Evolutionary conservation across 163 green algal genomes (phyloP).

Genomic region (Scenedesmus sp.): DNA sequence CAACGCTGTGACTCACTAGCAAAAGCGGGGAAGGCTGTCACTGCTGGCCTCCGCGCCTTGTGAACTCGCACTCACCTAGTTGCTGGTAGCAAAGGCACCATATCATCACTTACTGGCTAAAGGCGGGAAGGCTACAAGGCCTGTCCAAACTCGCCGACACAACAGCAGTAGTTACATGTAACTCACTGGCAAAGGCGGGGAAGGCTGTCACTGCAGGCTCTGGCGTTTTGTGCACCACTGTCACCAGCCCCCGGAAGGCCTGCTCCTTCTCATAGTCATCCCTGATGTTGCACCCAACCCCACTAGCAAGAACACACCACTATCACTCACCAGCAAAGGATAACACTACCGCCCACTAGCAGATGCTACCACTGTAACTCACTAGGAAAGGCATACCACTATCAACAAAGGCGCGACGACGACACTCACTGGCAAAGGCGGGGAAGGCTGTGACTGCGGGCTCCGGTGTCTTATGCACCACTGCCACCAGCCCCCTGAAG

Average conservation of each 20-base stretch:
- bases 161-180: too few relatives aligned
- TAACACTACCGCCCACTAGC: too few relatives aligned
- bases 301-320: too few relatives aligned
- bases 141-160: too few relatives aligned
- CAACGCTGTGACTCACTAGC: too few relatives aligned
- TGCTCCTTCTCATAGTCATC: constrained; percentile 97
- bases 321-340: too few relatives aligned
- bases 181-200: constrained; percentile 44
- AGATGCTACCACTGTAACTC: background rate
- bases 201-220: constrained; percentile 73
- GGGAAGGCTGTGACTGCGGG: constrained; percentile 70
- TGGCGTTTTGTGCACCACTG: constrained; percentile 81
- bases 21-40: constrained; percentile 65
- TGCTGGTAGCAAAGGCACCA: constrained; percentile 73
- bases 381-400: background rate
- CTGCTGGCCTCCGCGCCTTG: constrained; percentile 75
- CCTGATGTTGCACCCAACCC: constrained; percentile 64
- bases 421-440: constrained; percentile 44
- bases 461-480: constrained; percentile 82
- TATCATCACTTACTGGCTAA: background rate
- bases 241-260: constrained; percentile 87
- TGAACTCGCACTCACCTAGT: constrained; percentile 77
- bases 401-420: background rate
- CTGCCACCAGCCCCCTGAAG: constrained; percentile 83
- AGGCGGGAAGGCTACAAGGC: too few relatives aligned